These are phyloP conservation scores for Scenedesmus sp. DNA, from an alignment of 163 green algal genomes.

Conservation along the genomic window DNA sequence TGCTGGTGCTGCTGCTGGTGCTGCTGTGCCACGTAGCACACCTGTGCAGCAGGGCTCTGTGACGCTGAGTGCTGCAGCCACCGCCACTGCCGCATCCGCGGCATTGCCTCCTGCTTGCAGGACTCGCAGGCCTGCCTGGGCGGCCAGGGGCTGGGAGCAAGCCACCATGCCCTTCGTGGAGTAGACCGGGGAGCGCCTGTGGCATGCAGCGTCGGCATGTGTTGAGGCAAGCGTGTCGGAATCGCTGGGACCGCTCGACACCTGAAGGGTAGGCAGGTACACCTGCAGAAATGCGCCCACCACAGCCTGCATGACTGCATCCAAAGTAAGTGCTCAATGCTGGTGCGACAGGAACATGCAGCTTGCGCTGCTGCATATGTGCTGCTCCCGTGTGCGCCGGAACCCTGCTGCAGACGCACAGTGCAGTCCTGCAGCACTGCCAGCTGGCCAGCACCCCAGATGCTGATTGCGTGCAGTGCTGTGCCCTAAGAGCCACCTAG, in stretches of 20 bases:
- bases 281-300: not conserved
- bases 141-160: conserved; percentile 75
- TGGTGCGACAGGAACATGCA: not conserved
- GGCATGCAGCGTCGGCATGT: conserved; percentile 50
- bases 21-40: not conserved
- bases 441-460: not conserved
- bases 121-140: conserved; percentile 71
- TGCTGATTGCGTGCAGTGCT: not conserved
- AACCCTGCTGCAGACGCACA: not conserved
- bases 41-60: conserved; percentile 82
- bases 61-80: conserved; percentile 78
- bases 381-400: not conserved
- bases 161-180: conserved; percentile 75
- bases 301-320: not conserved
- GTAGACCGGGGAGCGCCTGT: conserved; percentile 70
- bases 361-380: not conserved
- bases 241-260: no score
- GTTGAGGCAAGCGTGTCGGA: not conserved
- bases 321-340: no score
- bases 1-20: not conserved
- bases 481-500: not conserved
- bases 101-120: conserved; percentile 80
- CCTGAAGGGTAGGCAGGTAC: not conserved
- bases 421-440: no score
- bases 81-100: conserved; percentile 81